These are phyloP conservation scores for Terfezia boudieri DNA, from an alignment of 495 filamentous ascomycete genomes.

Conservation along the genomic window DNA sequence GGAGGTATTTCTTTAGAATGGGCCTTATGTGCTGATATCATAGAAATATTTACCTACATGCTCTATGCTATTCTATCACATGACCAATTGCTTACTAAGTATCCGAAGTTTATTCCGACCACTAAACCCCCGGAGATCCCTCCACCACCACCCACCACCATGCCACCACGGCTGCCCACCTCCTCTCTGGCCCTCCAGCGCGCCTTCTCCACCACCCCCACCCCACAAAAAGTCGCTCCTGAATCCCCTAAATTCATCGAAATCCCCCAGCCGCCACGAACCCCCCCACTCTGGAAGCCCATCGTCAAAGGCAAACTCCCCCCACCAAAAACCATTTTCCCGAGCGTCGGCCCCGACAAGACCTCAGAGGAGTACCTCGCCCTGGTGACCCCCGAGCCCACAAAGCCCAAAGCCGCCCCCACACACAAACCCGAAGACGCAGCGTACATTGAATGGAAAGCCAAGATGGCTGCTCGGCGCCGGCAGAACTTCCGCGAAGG, in stretches of 20 bases:
- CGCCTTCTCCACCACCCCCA: constrained; percentile 24
- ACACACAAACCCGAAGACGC: constrained; percentile 19
- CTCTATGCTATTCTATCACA: too few species aligned
- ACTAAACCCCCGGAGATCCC: background rate
- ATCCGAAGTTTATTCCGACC: too few species aligned
- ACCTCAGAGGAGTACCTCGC: constrained; percentile 31
- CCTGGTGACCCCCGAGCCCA: constrained; percentile 22
- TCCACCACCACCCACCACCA: background rate
- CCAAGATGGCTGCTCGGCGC: constrained; percentile 34
- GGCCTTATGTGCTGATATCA: too few species aligned
- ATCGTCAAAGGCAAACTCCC: constrained; percentile 48
- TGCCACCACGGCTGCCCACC: background rate
- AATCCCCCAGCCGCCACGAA: constrained; percentile 30
- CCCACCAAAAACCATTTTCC: constrained; percentile 44
- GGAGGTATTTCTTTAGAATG: too few species aligned
- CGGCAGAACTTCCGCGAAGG: constrained; percentile 42
- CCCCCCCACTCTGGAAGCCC: constrained; percentile 11
- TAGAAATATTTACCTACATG: too few species aligned
- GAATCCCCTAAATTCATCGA: constrained; percentile 57
- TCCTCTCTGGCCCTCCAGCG: constrained; percentile 8
- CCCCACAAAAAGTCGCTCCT: constrained; percentile 26
- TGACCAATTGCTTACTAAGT: too few species aligned
- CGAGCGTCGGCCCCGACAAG: constrained; percentile 27
- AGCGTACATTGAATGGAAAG: constrained; percentile 39
- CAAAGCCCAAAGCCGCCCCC: background rate